Percentiles rank a stretch among this genome's conserved stretches.
phyloP scores from a whole-genome alignment of 495 filamentous ascomycete genomes.

The Aspergillus bridgeri region DNA sequence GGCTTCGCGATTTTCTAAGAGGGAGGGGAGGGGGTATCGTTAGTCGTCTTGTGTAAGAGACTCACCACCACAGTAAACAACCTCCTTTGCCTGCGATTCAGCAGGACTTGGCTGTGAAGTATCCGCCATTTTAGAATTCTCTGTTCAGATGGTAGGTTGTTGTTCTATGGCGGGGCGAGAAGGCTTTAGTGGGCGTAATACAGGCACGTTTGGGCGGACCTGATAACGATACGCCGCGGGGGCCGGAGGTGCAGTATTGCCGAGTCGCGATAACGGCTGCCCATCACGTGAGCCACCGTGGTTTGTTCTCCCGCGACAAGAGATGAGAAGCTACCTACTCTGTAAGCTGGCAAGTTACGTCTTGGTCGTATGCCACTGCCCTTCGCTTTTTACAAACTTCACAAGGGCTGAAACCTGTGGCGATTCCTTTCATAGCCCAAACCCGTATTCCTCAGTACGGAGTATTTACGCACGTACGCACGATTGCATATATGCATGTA shows the following conservation, averaged over 20 bases:
- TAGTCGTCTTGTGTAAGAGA: constrained; percentile 6
- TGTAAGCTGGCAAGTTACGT: no score
- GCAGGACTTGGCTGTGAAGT: constrained; percentile 28
- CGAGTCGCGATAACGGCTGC: not conserved
- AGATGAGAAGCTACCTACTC: no score
- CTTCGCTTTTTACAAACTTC: no score
- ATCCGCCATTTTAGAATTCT: constrained; percentile 37
- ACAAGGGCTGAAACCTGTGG: no score
- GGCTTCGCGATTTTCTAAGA: not conserved
- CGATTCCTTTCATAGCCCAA: no score
- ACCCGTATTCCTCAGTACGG: no score
- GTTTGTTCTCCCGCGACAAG: no score
- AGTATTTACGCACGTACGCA: no score
- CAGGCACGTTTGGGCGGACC: not conserved
- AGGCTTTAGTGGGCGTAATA: not conserved
- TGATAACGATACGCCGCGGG: constrained; percentile 14
- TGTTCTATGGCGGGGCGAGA: not conserved
- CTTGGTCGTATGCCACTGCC: no score
- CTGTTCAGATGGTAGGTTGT: not conserved
- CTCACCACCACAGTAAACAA: constrained; percentile 81
- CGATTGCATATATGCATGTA: no score
- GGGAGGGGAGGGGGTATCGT: no score
- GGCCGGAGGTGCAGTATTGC: constrained; percentile 10
- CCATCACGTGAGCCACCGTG: not conserved
- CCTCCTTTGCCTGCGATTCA: constrained; percentile 61